Conservation (phyloP, 2,329 filamentous ascomycete genomes). For the Hirsutella rhossiliensis region DNA sequence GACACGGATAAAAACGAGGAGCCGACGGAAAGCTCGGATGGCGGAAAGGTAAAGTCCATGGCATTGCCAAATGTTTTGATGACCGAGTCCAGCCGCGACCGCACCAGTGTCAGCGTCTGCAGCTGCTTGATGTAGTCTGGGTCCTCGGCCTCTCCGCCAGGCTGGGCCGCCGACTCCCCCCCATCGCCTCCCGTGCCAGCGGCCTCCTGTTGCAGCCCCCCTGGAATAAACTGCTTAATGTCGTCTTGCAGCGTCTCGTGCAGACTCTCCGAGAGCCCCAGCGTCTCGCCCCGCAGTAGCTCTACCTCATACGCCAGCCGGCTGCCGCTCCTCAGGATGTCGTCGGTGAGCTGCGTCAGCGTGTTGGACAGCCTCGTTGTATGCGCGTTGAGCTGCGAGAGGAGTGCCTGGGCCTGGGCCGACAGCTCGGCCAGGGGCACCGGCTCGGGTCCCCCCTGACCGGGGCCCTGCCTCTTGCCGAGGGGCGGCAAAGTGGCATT, state of each 20-base stretch:
- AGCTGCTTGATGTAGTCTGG: conserved; percentile 66
- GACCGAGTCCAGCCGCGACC: conserved; percentile 73
- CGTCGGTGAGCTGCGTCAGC: conserved; percentile 83
- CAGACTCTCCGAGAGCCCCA: conserved; percentile 68
- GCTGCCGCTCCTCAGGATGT: conserved; percentile 81
- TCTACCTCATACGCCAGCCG: conserved; percentile 91
- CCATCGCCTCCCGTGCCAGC: conserved; percentile 8
- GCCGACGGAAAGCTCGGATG: conserved; percentile 71
- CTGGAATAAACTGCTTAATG: conserved; percentile 58
- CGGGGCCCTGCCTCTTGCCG: conserved; percentile 25
- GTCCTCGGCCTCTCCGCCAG: conserved; percentile 24
- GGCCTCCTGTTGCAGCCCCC: conserved; percentile 23
- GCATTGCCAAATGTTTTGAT: conserved; percentile 88
- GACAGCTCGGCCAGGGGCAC: conserved; percentile 66
- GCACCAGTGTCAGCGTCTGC: conserved; percentile 71
- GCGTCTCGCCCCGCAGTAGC: conserved; percentile 75
- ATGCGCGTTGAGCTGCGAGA: conserved; percentile 80
- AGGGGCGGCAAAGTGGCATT: conserved; percentile 68
- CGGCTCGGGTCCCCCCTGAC: conserved; percentile 15
- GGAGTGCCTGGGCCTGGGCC: conserved; percentile 67
- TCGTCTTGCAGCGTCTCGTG: conserved; percentile 61
- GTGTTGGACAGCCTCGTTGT: conserved; percentile 71
- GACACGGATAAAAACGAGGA: conserved; percentile 87
- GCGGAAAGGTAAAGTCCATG: conserved; percentile 89
- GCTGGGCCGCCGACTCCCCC: conserved; percentile 2